Base-by-base conservation (phyloP, 1,284 basidiomycete species). In the Boletellus deceptivus region DNA sequence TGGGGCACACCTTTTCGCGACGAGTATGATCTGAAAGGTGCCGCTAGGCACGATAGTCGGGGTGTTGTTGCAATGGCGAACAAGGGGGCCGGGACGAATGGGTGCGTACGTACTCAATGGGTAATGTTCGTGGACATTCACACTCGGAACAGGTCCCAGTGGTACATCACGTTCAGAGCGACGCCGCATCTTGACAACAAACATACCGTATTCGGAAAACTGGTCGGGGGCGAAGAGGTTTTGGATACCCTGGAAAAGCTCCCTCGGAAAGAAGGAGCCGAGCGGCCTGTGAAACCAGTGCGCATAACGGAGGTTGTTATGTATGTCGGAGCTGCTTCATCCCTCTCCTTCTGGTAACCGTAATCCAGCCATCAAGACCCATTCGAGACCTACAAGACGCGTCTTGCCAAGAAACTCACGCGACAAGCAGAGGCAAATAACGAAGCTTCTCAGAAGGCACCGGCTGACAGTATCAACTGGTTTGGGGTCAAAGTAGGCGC, bases 1-100 rank as follows among this genome's bases (percentile, higher is more conserved):
- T 99, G 96, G 96, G 93, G 91, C 4, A 91, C 89, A 22, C 89
- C 92, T 6, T 99, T 99, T 72, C 80, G 93, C 49, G 96, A 99
- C 64, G 96, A 98, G 71, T 83, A 89, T 62, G 84, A 88, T 62
- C 67, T 90, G 56, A 93, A 92, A 67, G 85, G 84, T 43, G 91
- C 93, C 2, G 90, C 84, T 18, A 88, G 87, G 68, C 93, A 95
- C 61, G 91, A 93, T 56, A 75, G 78, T 38, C 77, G 94, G 10
- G 94, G 94, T 9, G 65, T 81, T 14, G 58, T 98, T 37, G 87
- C 91, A 1, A 97, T 97, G 93, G 93, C 94, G 1, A 98, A 97
- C 69, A 89, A 89, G 64, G 94, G 94, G 2, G 76, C 89, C 6
- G 82, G 82, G 45, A 92, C 91, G 11, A 94, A 94, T 59, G 84